Evolutionary conservation across 495 filamentous ascomycete species (phyloP).

Genomic region (Podospora sp.): DNA sequence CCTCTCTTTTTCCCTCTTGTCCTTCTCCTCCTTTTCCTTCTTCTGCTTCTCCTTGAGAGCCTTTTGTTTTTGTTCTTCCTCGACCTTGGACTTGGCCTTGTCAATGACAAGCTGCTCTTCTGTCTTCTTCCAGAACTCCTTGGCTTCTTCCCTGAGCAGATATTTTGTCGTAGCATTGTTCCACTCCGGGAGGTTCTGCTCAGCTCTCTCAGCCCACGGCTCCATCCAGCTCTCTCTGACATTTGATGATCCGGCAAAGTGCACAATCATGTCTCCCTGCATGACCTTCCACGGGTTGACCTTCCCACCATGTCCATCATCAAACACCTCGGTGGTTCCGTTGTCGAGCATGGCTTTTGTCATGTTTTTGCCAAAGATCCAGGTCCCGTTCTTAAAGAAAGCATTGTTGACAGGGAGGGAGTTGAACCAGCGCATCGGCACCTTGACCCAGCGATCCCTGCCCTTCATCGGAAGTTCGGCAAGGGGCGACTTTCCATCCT

Average conservation of each 20-base stretch:
- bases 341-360: conserved; percentile 27
- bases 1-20: conserved; percentile 19
- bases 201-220: conserved; percentile 30
- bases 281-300: conserved; percentile 35
- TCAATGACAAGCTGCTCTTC: conserved; percentile 15
- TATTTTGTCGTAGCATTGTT: conserved; percentile 25
- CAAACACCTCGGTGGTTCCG: conserved; percentile 26
- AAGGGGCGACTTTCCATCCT: conserved; percentile 25
- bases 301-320: conserved; percentile 28
- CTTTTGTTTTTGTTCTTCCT: conserved; percentile 12
- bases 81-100: conserved; percentile 15
- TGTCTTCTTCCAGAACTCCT: conserved; percentile 22
- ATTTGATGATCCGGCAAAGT: conserved; percentile 30
- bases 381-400: conserved; percentile 30
- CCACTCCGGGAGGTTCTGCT: conserved; percentile 29
- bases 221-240: conserved; percentile 36
- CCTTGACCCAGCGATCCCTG: conserved; percentile 30
- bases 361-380: conserved; percentile 33
- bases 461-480: conserved; percentile 25
- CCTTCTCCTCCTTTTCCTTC: conserved; percentile 16
- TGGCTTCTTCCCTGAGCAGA: conserved; percentile 16
- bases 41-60: conserved; percentile 7
- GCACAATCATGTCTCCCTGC: conserved; percentile 32
- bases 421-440: conserved; percentile 39
- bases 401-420: conserved; percentile 36